These are phyloP conservation scores for Cunninghamia lanceolata DNA, from an alignment of 75 land plant genomes.

Conservation along the genomic window DNA sequence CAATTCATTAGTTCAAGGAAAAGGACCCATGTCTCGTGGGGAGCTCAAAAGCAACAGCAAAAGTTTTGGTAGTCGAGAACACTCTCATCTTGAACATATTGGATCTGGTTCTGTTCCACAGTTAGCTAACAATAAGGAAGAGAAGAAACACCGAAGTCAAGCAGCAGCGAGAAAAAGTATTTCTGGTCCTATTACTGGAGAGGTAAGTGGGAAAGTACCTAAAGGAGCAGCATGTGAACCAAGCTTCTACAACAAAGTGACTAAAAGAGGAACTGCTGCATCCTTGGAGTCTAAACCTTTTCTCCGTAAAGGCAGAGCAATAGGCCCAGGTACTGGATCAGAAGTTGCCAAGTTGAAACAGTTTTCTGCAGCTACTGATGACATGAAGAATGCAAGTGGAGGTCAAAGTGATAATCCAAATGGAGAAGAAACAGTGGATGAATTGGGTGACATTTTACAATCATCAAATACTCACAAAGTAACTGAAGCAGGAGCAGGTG, in stretches of 20 bases:
- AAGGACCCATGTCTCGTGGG: conserved; percentile 7
- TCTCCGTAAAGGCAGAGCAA: conserved; percentile 76
- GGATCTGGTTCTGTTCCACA: conserved; percentile 3
- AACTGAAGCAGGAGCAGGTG: background rate
- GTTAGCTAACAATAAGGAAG: conserved; percentile 37
- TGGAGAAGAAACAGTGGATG: background rate
- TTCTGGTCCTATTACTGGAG: conserved; percentile 28
- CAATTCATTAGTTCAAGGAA: conserved; percentile 1
- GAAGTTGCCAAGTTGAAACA: conserved; percentile 43
- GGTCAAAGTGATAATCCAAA: conserved; percentile 2
- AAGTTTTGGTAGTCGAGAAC: conserved; percentile 30
- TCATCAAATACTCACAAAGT: background rate
- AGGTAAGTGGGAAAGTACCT: conserved; percentile 43
- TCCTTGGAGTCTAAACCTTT: conserved; percentile 52
- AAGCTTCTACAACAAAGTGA: conserved; percentile 20
- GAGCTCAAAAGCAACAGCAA: conserved; percentile 46
- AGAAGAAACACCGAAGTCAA: conserved; percentile 42
- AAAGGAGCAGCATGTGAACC: conserved; percentile 33
- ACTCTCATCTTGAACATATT: conserved; percentile 4
- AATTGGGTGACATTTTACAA: conserved; percentile 1
- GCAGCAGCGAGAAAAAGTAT: conserved; percentile 52
- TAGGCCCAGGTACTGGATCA: conserved; percentile 55
- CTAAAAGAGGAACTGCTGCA: conserved; percentile 21
- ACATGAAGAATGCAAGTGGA: background rate
- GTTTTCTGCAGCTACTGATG: conserved; percentile 8